Percentiles rank a stretch among this genome's conserved stretches.
Evolutionary conservation across 2,329 filamentous ascomycete genomes (phyloP).

Genomic region (Huntiella omanensis): DNA sequence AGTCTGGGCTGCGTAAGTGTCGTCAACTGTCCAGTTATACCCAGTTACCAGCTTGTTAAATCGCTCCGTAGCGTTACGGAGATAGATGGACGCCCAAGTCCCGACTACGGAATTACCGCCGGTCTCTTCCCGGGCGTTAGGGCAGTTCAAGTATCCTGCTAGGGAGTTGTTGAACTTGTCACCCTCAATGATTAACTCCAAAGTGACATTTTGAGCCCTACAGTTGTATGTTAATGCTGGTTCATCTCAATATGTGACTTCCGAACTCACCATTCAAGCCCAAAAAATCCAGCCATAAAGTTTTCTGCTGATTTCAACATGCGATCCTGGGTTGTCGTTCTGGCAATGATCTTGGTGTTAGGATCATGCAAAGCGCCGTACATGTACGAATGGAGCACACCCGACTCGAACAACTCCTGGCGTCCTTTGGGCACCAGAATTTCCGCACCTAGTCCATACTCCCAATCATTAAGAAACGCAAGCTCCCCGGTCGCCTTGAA

Average conservation of each 20-base stretch:
- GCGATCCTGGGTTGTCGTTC: slow-evolving; percentile 58
- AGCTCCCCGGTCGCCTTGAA: slow-evolving; percentile 39
- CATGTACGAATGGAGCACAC: slow-evolving; percentile 51
- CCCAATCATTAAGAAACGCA: slow-evolving; percentile 50
- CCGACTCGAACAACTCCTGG: slow-evolving; percentile 52
- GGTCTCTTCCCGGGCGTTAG: slow-evolving; percentile 34
- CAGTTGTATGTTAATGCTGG: not conserved
- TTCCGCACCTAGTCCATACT: slow-evolving; percentile 48
- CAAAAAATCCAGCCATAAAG: slow-evolving; percentile 64
- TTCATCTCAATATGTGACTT: not conserved
- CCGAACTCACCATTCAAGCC: slow-evolving; percentile 38
- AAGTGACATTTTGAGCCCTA: slow-evolving; percentile 47
- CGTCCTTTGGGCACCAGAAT: slow-evolving; percentile 56
- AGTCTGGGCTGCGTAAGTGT: slow-evolving; percentile 49
- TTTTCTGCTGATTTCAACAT: slow-evolving; percentile 65
- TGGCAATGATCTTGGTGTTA: slow-evolving; percentile 50
- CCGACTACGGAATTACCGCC: slow-evolving; percentile 33
- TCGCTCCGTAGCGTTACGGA: slow-evolving; percentile 44
- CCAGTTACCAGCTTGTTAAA: slow-evolving; percentile 35
- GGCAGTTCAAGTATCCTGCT: slow-evolving; percentile 47
- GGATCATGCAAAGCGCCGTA: slow-evolving; percentile 55
- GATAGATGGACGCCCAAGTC: slow-evolving; percentile 46
- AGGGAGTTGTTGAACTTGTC: slow-evolving; percentile 49
- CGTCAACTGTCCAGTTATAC: slow-evolving; percentile 44
- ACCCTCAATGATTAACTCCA: slow-evolving; percentile 53